Evolutionary conservation across 495 filamentous ascomycete species (phyloP).

Genomic region (Annulohypoxylon stygium): DNA sequence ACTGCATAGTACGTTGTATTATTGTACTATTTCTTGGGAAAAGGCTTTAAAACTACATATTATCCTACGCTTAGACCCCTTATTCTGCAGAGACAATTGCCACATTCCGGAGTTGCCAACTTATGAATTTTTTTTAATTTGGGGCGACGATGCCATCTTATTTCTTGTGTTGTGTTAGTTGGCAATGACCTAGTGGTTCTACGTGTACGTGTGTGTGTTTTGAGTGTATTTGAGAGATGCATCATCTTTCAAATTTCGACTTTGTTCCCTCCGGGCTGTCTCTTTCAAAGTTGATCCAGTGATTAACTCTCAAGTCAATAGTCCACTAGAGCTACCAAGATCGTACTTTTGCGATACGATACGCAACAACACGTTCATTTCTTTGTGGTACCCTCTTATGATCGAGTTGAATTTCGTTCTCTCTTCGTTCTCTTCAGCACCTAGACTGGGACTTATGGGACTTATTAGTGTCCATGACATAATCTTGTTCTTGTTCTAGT

Average conservation of each 20-base stretch:
- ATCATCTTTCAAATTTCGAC: conserved; percentile 8
- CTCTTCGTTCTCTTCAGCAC: not conserved
- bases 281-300: not conserved
- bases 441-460: conserved; percentile 8
- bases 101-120: conserved; percentile 46
- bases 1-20: not conserved
- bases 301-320: too few species aligned
- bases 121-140: conserved; percentile 24
- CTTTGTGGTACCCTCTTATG: conserved; percentile 24
- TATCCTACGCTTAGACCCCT: conserved; percentile 13
- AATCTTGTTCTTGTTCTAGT: conserved; percentile 9
- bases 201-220: conserved; percentile 18
- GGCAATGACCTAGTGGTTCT: conserved; percentile 28
- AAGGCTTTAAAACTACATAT: conserved; percentile 17
- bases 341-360: conserved; percentile 4
- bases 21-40: conserved; percentile 15
- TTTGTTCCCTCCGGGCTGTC: not conserved
- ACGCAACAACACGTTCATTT: conserved; percentile 20
- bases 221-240: conserved; percentile 13
- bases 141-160: conserved; percentile 35
- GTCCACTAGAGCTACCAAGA: not conserved
- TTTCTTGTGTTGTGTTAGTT: conserved; percentile 17
- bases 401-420: conserved; percentile 1
- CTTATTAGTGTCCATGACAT: not conserved
- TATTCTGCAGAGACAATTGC: conserved; percentile 32